These are phyloP conservation scores for Lanmaoa pseudosensibilis DNA, from an alignment of 768 basidiomycete genomes.

Conservation along the genomic window DNA sequence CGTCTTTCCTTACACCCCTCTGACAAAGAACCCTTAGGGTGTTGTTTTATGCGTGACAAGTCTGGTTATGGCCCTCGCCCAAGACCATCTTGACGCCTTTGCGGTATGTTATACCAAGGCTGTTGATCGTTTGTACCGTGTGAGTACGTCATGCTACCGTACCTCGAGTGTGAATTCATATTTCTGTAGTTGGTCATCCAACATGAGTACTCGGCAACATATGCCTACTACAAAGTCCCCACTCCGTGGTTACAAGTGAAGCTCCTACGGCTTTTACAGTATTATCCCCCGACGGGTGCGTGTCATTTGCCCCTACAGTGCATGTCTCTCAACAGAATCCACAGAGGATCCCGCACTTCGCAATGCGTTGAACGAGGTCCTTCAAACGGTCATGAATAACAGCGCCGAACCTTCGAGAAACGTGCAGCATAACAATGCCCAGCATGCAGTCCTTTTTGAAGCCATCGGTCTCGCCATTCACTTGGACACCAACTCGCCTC, in stretches of 20 bases:
- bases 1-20: neutral
- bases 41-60: constrained; percentile 94
- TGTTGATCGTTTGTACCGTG: constrained; percentile 83
- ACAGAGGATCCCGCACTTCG: constrained; percentile 83
- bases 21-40: constrained; percentile 51
- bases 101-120: constrained; percentile 94
- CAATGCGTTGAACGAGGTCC: constrained; percentile 72
- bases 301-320: constrained; percentile 4
- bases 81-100: constrained; percentile 89
- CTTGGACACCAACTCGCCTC: constrained; percentile 83
- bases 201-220: constrained; percentile 83
- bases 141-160: constrained; percentile 34
- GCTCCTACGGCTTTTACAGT: constrained; percentile 87
- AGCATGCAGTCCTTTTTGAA: constrained; percentile 97
- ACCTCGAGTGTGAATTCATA: constrained; percentile 8
- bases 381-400: constrained; percentile 89
- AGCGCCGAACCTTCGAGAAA: constrained; percentile 89
- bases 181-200: constrained; percentile 77
- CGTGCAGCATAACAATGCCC: constrained; percentile 98
- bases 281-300: constrained; percentile 92
- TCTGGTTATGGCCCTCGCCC: constrained; percentile 90
- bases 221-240: constrained; percentile 97
- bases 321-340: constrained; percentile 2
- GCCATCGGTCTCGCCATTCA: constrained; percentile 97
- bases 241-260: constrained; percentile 98